These are phyloP conservation scores for Talaromyces liani DNA, from an alignment of 495 filamentous ascomycete genomes.

Conservation along the genomic window DNA sequence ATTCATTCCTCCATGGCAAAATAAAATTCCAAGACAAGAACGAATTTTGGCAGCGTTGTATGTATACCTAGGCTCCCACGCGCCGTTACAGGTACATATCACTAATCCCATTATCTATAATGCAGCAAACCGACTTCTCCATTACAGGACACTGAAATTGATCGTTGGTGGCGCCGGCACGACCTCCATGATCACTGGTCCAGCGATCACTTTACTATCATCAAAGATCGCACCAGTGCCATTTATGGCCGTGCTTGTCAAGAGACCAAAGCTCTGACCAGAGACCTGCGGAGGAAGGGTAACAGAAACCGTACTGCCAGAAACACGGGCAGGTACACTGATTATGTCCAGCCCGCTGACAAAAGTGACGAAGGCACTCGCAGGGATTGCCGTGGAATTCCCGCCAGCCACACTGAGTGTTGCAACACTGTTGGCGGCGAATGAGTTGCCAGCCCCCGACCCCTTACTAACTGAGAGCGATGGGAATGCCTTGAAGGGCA, in stretches of 20 bases:
- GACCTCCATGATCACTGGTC: conserved; percentile 30
- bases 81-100: no score
- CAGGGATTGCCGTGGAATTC: conserved; percentile 24
- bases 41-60: no score
- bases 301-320: conserved; percentile 24
- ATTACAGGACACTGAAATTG: conserved; percentile 7
- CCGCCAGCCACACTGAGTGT: conserved; percentile 7
- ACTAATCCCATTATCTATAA: no score
- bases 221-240: conserved; percentile 7
- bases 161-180: conserved; percentile 9
- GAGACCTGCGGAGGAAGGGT: conserved; percentile 25
- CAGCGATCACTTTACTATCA: conserved; percentile 26
- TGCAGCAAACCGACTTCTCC: background rate
- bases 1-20: no score
- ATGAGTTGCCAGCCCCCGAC: background rate
- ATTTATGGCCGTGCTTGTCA: conserved; percentile 19
- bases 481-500: conserved; percentile 54
- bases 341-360: conserved; percentile 18
- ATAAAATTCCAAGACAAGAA: no score
- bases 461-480: conserved; percentile 18
- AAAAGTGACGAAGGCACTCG: conserved; percentile 13
- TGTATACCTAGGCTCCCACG: no score
- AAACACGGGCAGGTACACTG: conserved; percentile 20
- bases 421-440: conserved; percentile 7
- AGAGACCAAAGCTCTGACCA: conserved; percentile 31